Evolutionary conservation across 1,284 basidiomycete genomes (phyloP).

Genomic region (Papiliotrema nemorosa): DNA sequence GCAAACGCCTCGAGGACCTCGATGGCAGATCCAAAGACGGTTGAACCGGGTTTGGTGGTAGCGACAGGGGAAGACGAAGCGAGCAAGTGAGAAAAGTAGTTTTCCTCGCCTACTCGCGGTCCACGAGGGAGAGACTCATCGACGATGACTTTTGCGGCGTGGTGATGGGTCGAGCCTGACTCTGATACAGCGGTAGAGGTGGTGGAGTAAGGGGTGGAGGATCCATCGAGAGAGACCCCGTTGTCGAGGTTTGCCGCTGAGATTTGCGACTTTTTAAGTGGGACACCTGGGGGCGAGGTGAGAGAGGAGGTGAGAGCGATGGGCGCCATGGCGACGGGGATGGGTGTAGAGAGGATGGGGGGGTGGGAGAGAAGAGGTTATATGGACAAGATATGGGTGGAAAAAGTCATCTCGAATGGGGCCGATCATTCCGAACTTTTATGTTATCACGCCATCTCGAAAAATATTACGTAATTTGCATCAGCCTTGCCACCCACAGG

Average conservation of each 20-base stretch:
- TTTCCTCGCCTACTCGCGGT: slow-evolving; percentile 19
- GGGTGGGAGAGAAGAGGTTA: background rate
- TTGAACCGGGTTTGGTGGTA: slow-evolving; percentile 35
- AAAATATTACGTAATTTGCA: too few species aligned
- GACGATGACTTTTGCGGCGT: slow-evolving; percentile 17
- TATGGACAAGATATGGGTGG: background rate
- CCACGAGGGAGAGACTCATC: slow-evolving; percentile 20
- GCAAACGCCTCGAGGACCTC: slow-evolving; percentile 44
- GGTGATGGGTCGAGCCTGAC: slow-evolving; percentile 17
- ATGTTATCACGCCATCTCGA: background rate
- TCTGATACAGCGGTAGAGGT: slow-evolving; percentile 43
- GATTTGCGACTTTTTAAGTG: slow-evolving; percentile 24
- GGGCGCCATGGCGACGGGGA: slow-evolving; percentile 29
- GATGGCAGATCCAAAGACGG: slow-evolving; percentile 40
- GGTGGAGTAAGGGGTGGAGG: slow-evolving; percentile 38
- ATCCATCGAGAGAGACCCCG: slow-evolving; percentile 28
- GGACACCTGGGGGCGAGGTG: slow-evolving; percentile 26
- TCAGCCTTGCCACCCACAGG: too few species aligned
- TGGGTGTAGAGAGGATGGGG: background rate
- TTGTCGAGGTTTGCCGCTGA: slow-evolving; percentile 22
- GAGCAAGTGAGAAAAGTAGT: slow-evolving; percentile 34
- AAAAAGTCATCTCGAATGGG: background rate
- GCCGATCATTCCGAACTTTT: background rate
- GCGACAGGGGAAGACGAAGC: slow-evolving; percentile 29
- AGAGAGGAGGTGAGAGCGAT: slow-evolving; percentile 26